Percentiles rank a stretch among this genome's conserved stretches.
Evolutionary conservation across 164 flowering plant genomes (phyloP).

Genomic region (Echeveria elegans): DNA sequence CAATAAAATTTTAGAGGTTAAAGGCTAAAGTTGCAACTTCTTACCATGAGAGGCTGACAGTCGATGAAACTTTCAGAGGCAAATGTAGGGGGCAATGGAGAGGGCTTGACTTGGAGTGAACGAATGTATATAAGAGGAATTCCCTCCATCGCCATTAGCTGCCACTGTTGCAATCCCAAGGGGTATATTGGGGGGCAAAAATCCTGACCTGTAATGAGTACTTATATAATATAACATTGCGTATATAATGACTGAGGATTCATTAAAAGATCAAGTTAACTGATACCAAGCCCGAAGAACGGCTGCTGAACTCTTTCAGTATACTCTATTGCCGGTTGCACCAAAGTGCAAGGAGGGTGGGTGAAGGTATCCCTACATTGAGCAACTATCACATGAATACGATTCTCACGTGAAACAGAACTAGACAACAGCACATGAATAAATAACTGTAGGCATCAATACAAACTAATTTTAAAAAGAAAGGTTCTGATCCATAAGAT

Average conservation of each 20-base stretch:
- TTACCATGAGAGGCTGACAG: constrained; percentile 89
- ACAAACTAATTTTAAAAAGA: not conserved
- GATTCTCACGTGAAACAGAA: not conserved
- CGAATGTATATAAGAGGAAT: constrained; percentile 61
- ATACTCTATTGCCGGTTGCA: constrained; percentile 80
- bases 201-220: constrained; percentile 34
- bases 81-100: constrained; percentile 73
- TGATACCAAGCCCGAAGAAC: constrained; percentile 73
- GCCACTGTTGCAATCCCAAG: constrained; percentile 51
- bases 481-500: not conserved
- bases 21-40: not conserved
- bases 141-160: constrained; percentile 28
- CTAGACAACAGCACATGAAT: not conserved
- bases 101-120: constrained; percentile 75
- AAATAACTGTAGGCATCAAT: not conserved
- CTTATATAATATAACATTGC: not conserved
- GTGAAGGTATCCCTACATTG: constrained; percentile 86
- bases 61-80: constrained; percentile 72
- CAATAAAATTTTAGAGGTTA: not conserved
- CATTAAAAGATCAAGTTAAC: constrained; percentile 4
- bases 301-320: constrained; percentile 23
- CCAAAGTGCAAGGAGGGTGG: constrained; percentile 85
- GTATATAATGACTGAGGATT: not conserved
- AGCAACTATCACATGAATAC: constrained; percentile 10
- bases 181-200: constrained; percentile 93